Evolutionary conservation across 768 basidiomycete genomes (phyloP).

Genomic region (Cyathus striatus): DNA sequence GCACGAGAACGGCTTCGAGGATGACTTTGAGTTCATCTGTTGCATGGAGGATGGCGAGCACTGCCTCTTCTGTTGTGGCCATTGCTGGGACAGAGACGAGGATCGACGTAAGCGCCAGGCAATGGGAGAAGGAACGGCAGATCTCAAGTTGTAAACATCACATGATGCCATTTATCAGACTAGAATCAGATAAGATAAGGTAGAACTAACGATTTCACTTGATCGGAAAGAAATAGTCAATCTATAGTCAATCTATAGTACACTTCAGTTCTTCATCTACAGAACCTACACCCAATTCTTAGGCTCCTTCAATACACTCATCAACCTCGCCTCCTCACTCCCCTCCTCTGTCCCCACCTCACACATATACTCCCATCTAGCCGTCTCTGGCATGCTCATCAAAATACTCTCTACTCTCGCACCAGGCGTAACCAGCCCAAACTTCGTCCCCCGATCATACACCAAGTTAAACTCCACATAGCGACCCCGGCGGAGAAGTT

Average conservation of each 20-base stretch:
- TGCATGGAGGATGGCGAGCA: constrained; percentile 19
- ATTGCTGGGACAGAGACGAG: too few relatives aligned
- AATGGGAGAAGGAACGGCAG: too few relatives aligned
- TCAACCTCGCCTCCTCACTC: constrained; percentile 61
- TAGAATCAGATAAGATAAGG: too few relatives aligned
- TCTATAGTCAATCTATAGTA: too few relatives aligned
- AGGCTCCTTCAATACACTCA: constrained; percentile 58
- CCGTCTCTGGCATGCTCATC: constrained; percentile 85
- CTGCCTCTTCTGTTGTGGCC: constrained; percentile 11
- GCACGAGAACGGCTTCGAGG: constrained; percentile 28
- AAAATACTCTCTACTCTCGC: constrained; percentile 86
- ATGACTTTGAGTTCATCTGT: constrained; percentile 41
- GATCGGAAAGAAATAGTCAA: too few relatives aligned
- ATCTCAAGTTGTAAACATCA: too few relatives aligned
- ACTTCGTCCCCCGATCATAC: constrained; percentile 84
- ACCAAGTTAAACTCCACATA: constrained; percentile 96
- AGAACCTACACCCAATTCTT: constrained; percentile 65
- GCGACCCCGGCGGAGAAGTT: constrained; percentile 82
- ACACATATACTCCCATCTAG: constrained; percentile 87
- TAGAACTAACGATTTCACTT: background rate
- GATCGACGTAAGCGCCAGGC: too few relatives aligned
- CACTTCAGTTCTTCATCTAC: too few relatives aligned
- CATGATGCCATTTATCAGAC: too few relatives aligned
- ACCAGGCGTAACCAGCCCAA: constrained; percentile 79
- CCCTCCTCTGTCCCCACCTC: constrained; percentile 65